These are phyloP conservation scores for Rhodotorula graminis DNA, from an alignment of 768 basidiomycete genomes.

Conservation along the genomic window DNA sequence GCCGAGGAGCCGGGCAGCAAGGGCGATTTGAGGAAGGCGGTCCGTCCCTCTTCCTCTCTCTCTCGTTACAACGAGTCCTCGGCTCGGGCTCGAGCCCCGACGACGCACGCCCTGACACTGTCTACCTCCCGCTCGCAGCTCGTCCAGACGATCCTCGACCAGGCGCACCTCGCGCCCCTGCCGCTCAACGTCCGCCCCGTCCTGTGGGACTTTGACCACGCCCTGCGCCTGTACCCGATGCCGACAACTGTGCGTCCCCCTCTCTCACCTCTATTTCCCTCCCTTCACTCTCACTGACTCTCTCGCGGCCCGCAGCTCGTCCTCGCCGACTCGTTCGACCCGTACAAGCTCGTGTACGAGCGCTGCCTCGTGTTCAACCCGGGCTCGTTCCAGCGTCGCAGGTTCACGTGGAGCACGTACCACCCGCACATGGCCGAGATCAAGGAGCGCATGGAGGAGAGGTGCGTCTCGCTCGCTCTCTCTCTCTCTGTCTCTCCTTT, in stretches of 20 bases:
- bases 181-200: conserved; percentile 79
- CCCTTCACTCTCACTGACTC: not conserved
- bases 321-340: conserved; percentile 92
- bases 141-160: conserved; percentile 71
- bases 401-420: conserved; percentile 83
- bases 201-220: conserved; percentile 82
- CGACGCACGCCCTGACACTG: too few relatives aligned
- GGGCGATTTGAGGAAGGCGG: conserved; percentile 32
- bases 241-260: conserved; percentile 66
- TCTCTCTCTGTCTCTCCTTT: too few relatives aligned
- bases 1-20: conserved; percentile 52
- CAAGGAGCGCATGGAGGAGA: conserved; percentile 38
- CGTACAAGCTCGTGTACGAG: conserved; percentile 92
- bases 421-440: conserved; percentile 35
- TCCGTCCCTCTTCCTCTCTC: not conserved
- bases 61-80: too few relatives aligned
- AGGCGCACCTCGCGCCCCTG: conserved; percentile 86
- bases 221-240: conserved; percentile 84
- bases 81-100: too few relatives aligned
- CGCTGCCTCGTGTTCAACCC: conserved; percentile 99
- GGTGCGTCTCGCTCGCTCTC: not conserved
- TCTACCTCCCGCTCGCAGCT: conserved; percentile 19
- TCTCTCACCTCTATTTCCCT: not conserved
- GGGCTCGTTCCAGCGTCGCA: conserved; percentile 77
- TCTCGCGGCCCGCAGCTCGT: conserved; percentile 60